Evolutionary conservation across 73 alveolate genomes (phyloP), one percentile per base, ranked within the genome.

Genomic region (Tetrahymena malaccensis): DNA sequence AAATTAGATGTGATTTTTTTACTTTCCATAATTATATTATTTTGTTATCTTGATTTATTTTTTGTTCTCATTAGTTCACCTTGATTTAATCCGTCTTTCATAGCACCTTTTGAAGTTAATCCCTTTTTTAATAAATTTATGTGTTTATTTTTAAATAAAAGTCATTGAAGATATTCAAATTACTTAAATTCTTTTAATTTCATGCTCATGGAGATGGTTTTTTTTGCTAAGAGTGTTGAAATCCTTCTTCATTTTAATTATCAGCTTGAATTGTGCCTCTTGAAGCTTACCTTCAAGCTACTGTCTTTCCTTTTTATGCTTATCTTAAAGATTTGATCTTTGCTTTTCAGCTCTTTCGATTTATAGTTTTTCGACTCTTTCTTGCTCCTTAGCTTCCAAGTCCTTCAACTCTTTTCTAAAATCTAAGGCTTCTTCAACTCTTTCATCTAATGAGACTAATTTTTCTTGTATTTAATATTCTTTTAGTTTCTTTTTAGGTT

Each of bases 361-460:
- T 95, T 98, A 97, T 37, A 98, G 97, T 84, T 98, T 98, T 93
- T 98, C 99, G 12, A 98, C 98, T 97, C 99, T 97, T 55, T 95
- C 97, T 58, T 98, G 98, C 94, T 98, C 99, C 96, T 98, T 94
- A 40, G 95, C 97, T 58, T 97, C 99, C 25, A 98, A 93, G 56
- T 97, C 98, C 55, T 97, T 98, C 12, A 98, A 96, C 94, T 98
- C 99, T 85, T 98, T 98, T 95, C 99, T 97, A 94, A 98, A 98
- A 96, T 98, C 98, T 94, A 98, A 96, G 31, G 99, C 99, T 96
- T 98, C 99, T 97, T 98, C 99, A 3, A 98, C 98, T 97, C 99
- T 97, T 96, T 98, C 99, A 95, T 98, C 98, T 85, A 98, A 96
- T 33, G 99, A 98, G 8, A 98, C 99, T 84, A 98, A 95, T 96